These are phyloP conservation scores for Phytophthora pseudosyringae DNA, from an alignment of 352 stramenopile genomes.

Conservation along the genomic window DNA sequence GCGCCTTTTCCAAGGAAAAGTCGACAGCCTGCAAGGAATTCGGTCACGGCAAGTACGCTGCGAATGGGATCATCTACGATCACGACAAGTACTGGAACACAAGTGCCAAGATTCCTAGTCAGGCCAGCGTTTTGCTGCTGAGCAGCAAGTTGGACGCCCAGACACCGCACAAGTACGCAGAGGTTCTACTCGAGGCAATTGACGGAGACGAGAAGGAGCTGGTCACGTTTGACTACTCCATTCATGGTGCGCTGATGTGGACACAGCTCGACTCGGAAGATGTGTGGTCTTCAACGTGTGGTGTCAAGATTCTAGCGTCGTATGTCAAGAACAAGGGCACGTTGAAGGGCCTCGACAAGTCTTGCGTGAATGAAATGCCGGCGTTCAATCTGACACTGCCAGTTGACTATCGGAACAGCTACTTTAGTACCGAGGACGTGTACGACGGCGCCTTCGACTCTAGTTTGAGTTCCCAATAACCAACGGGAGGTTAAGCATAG, in stretches of 20 bases:
- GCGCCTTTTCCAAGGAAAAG: not conserved
- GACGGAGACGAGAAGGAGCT: too few relatives aligned
- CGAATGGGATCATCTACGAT: not conserved
- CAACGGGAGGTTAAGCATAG: too few relatives aligned
- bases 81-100: not conserved
- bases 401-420: too few relatives aligned
- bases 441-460: too few relatives aligned
- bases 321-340: slow-evolving; percentile 40
- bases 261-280: not conserved
- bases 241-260: not conserved
- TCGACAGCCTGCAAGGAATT: not conserved
- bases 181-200: too few relatives aligned
- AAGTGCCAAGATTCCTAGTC: not conserved
- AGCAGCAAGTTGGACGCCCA: not conserved
- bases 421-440: too few relatives aligned
- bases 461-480: too few relatives aligned
- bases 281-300: slow-evolving; percentile 26
- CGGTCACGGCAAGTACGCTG: not conserved
- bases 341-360: slow-evolving; percentile 35
- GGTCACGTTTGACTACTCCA: too few relatives aligned
- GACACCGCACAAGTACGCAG: too few relatives aligned
- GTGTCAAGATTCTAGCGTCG: slow-evolving; percentile 43
- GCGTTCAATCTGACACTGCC: slow-evolving; percentile 27
- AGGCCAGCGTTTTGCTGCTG: not conserved
- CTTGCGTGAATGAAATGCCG: slow-evolving; percentile 42